Base-by-base conservation (phyloP, 306 rosid genomes). In the Oxytropis ochrocephala region DNA sequence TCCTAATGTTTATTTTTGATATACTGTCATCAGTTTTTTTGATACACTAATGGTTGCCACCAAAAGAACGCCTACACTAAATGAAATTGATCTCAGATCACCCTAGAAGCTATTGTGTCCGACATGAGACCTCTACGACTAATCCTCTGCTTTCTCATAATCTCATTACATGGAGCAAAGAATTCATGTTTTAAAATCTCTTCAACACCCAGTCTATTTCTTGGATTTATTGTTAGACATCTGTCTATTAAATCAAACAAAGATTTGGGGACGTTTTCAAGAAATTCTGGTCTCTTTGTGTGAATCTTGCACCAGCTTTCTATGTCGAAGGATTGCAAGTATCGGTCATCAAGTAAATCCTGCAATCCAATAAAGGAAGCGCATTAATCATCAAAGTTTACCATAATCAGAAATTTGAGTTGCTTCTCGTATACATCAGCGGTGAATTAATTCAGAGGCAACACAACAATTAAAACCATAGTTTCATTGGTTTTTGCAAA, bases 221-320 rank as follows among this genome's bases (percentile, higher is more conserved):
- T 81, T 12, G 96, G 96, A 51, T 89, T 89, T 30, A 89, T 85
- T 29, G 76, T 79, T 41, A 89, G 79, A 68, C 92, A 89, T 56
- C 77, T 89, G 41, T 82, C 92, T 55, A 89, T 74, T 13, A 89
- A 83, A 81, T 89, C 88, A 58, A 71, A 80, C n/a, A 89, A 79
- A 24, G 87, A 76, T 63, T 70, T 64, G 0, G 96, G 92, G 14
- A 81, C 68, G 33, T 71, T 62, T 50, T 84, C 74, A 10, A 76
- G 68, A 63, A 89, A 84, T 16, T 84, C 86, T 4, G 83, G 90
- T 55, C 88, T 84, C 75, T 61, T 84, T 11, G 88, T 61, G 81
- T 70, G 78, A 62, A 17, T 18, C 70, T 75, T 76, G 71, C 96
- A 89, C 92, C 96, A 89, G 36, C 13, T 83, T 85, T 77, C 75